Percentiles rank a stretch among this genome's conserved stretches.
Evolutionary conservation across 176 grass and related monocot species (phyloP).

Genomic region (Phoenix roebelenii): DNA sequence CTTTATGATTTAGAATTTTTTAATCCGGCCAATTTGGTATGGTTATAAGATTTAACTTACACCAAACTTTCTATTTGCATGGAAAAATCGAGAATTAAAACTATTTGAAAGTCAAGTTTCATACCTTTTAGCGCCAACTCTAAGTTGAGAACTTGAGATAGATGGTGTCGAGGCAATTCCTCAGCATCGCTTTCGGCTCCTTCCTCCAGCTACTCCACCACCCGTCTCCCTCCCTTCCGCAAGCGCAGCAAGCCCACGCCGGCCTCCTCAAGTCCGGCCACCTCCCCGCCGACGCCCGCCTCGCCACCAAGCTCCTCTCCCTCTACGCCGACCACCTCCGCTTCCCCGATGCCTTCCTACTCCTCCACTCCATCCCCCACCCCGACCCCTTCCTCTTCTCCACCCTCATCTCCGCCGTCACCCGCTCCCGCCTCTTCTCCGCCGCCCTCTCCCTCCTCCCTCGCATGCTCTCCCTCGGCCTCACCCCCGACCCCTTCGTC

Average conservation of each 20-base stretch:
- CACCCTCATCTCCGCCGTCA: slow-evolving; percentile 8
- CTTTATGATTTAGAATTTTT: too few relatives aligned
- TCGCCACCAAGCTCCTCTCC: slow-evolving; percentile 3
- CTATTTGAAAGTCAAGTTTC: too few relatives aligned
- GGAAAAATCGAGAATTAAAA: too few relatives aligned
- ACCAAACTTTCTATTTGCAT: too few relatives aligned
- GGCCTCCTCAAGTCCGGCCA: slow-evolving; percentile 17
- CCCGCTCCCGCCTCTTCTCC: background rate
- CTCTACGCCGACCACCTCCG: background rate
- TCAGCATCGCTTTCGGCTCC: background rate
- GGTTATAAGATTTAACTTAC: too few relatives aligned
- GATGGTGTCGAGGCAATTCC: too few relatives aligned
- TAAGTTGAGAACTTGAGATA: too few relatives aligned
- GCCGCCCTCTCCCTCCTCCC: slow-evolving; percentile 12
- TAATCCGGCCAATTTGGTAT: too few relatives aligned
- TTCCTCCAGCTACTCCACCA: background rate
- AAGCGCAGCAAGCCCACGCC: slow-evolving; percentile 2
- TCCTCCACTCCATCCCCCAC: background rate
- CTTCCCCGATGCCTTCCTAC: background rate
- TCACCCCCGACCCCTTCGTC: slow-evolving; percentile 43
- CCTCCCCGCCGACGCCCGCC: background rate
- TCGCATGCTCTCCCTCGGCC: slow-evolving; percentile 46
- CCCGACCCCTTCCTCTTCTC: slow-evolving; percentile 18
- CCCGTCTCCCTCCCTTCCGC: background rate
- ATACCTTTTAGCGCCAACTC: too few relatives aligned